These are phyloP conservation scores for Pholiota microspora DNA, from an alignment of 768 basidiomycete species.

Conservation along the genomic window DNA sequence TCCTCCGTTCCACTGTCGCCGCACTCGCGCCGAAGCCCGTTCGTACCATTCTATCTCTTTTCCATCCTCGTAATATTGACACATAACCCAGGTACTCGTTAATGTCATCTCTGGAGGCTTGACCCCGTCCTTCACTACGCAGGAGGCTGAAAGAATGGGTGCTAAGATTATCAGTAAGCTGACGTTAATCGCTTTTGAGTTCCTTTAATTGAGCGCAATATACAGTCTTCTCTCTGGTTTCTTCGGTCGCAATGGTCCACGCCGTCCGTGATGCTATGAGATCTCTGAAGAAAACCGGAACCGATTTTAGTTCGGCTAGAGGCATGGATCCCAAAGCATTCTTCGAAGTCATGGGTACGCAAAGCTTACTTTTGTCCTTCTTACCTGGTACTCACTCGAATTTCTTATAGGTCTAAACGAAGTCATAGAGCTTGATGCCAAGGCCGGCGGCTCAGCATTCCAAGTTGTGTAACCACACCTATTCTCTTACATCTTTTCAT, in stretches of 20 bases:
- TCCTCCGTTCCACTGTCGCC: conserved; percentile 60
- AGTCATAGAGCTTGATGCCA: conserved; percentile 51
- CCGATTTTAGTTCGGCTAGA: conserved; percentile 55
- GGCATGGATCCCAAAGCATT: conserved; percentile 79
- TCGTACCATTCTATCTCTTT: conserved; percentile 14
- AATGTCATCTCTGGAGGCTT: conserved; percentile 80
- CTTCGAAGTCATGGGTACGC: conserved; percentile 73
- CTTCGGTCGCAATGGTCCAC: conserved; percentile 74
- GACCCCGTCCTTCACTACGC: conserved; percentile 69
- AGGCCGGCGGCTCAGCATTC: conserved; percentile 61
- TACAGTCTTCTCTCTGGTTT: conserved; percentile 73
- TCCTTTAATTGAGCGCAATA: background rate
- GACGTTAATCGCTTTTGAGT: background rate
- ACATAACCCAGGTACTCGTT: conserved; percentile 53
- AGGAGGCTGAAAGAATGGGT: conserved; percentile 67
- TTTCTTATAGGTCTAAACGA: conserved; percentile 46
- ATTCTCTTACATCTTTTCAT: background rate
- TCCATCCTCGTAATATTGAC: background rate
- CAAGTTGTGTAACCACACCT: conserved; percentile 38
- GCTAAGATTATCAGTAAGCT: conserved; percentile 76
- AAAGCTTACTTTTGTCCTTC: background rate
- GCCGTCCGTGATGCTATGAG: conserved; percentile 73
- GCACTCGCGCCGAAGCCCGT: conserved; percentile 73
- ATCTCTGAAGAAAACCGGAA: conserved; percentile 74
- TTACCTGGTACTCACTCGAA: background rate